Evolutionary conservation across 768 basidiomycete genomes (phyloP).

Genomic region (Boletus rubescentipes): DNA sequence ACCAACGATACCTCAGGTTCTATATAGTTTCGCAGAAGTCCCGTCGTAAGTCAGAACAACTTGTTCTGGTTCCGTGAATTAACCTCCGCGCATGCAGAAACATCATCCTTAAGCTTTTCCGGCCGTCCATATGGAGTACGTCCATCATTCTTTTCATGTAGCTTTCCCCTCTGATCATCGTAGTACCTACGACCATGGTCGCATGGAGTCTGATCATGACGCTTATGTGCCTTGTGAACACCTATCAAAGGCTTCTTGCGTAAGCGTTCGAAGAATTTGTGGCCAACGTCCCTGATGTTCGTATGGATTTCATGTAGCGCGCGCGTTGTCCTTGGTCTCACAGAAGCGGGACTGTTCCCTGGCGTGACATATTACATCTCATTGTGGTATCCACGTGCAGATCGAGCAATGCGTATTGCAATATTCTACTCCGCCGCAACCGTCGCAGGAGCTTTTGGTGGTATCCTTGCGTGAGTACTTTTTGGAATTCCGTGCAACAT

Average conservation of each 20-base stretch:
- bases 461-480: slow-evolving; percentile 43
- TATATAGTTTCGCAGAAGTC: slow-evolving; percentile 40
- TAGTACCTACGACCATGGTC: slow-evolving; percentile 41
- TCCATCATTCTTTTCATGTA: not conserved
- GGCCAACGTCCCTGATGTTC: not conserved
- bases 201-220: slow-evolving; percentile 41
- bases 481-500: not conserved
- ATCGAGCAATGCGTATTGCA: slow-evolving; percentile 57
- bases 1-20: slow-evolving; percentile 21
- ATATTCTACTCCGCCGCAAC: slow-evolving; percentile 69
- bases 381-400: slow-evolving; percentile 59
- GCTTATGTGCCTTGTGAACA: slow-evolving; percentile 39
- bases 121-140: slow-evolving; percentile 38
- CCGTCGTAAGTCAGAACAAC: slow-evolving; percentile 33
- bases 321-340: slow-evolving; percentile 45
- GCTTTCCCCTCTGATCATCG: slow-evolving; percentile 14
- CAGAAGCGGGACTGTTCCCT: slow-evolving; percentile 47
- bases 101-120: slow-evolving; percentile 37
- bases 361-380: slow-evolving; percentile 48
- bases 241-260: slow-evolving; percentile 30
- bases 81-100: slow-evolving; percentile 32
- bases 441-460: slow-evolving; percentile 51
- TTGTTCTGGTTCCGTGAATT: not conserved
- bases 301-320: slow-evolving; percentile 22
- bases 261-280: slow-evolving; percentile 16